These are phyloP conservation scores for Rubroboletus satanas DNA, from an alignment of 768 basidiomycete species.

Conservation along the genomic window DNA sequence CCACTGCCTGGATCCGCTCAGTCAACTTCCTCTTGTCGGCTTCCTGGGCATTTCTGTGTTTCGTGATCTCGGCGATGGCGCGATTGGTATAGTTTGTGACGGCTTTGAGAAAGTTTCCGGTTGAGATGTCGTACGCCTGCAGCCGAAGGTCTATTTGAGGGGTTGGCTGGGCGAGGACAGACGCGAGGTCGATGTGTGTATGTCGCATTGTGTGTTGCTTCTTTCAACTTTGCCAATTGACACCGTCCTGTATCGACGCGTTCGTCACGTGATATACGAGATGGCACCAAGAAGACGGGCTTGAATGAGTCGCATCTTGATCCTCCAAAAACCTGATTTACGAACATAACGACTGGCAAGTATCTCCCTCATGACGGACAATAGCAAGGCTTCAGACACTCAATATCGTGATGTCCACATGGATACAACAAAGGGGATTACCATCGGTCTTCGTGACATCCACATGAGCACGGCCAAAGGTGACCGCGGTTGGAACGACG, in stretches of 20 bases:
- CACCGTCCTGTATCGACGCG: constrained; percentile 3
- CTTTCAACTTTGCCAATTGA: background rate
- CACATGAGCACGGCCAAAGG: constrained; percentile 65
- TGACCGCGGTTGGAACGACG: constrained; percentile 40
- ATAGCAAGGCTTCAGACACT: constrained; percentile 14
- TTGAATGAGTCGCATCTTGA: background rate
- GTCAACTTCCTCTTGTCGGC: constrained; percentile 56
- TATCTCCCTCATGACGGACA: constrained; percentile 11
- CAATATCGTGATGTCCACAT: constrained; percentile 63
- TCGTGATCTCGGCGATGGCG: constrained; percentile 65
- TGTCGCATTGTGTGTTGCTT: constrained; percentile 23
- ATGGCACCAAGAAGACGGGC: background rate
- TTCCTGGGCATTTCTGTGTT: constrained; percentile 58
- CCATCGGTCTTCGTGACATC: constrained; percentile 45
- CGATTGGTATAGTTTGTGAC: constrained; percentile 70
- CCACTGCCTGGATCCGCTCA: constrained; percentile 60
- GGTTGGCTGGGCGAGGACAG: constrained; percentile 49
- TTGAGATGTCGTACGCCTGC: constrained; percentile 59
- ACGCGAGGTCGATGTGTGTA: constrained; percentile 57
- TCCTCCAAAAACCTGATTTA: background rate
- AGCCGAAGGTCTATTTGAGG: constrained; percentile 65
- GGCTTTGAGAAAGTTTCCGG: constrained; percentile 68
- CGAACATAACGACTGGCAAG: background rate
- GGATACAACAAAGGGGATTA: constrained; percentile 70
- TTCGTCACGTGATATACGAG: constrained; percentile 21